Base-by-base conservation (phyloP, 1,284 basidiomycete genomes). In the Apiotrichum sp. region DNA sequence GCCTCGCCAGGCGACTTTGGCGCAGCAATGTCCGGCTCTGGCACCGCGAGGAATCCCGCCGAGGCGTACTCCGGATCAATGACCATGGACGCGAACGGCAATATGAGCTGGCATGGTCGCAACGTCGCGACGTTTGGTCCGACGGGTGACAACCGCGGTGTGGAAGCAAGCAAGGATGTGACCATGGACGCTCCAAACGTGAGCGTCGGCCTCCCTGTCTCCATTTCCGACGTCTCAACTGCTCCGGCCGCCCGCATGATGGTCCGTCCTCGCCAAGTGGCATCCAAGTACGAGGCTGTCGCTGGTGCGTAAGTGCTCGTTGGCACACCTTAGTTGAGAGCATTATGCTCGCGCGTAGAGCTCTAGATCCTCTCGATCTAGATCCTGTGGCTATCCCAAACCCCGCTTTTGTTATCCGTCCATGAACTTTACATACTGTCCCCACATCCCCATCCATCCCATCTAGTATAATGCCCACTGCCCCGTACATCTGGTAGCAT, bases 381-480 rank as follows among this genome's bases (percentile, higher is more conserved):
- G 36, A 22, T 22, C 22, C 22, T 22, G 22, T 22, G 22, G 22
- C 22, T 22, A 22, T 22, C 22, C 22, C 22, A 22, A 22, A 22
- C 22, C 22, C 22, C 22, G 22, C 22, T 22, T 22, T 22, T 22
- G 22, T 22, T 22, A 22, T 22, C 22, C 22, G 22, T 38, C 36
- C 8, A 9, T 13, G 9, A 8, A 38, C 36, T 38, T 8, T 13
- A 13, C 36, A 38, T 38, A 32, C 33, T 16, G 2, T 22, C 6
- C 44, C 44, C n/a, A 6, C 44, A 46, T 46, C 44, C 10, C 35
- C 47, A 48, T 47, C 45, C 45, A 46, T 46, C 46, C 16, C 16
- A 5, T 33, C n/a, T 38, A 22, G 47, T 48, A 36, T 48, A 48
- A 48, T 48, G 47, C 47, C 35, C 47, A 14, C n/a, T 9, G 36